Percentiles rank a stretch among this genome's conserved stretches.
These are phyloP conservation scores for Acacia acuminata DNA, from an alignment of 306 rosid species.

Conservation along the genomic window DNA sequence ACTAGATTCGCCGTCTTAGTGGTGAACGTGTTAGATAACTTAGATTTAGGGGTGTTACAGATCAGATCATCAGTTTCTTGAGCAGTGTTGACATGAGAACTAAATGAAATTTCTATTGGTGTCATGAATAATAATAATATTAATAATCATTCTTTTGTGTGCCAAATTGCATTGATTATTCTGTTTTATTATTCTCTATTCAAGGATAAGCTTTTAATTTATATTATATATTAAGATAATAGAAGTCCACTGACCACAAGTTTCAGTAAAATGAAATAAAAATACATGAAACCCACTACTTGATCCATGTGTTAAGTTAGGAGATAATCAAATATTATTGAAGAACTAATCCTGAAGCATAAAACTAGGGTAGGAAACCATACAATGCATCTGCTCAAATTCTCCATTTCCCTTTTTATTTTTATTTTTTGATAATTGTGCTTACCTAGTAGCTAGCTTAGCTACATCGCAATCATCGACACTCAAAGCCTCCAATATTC, in stretches of 20 bases:
- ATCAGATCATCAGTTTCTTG: background rate
- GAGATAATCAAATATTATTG: background rate
- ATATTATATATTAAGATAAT: background rate
- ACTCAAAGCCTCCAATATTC: background rate
- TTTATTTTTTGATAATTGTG: slow-evolving; percentile 7
- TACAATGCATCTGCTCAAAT: slow-evolving; percentile 24
- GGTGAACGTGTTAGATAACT: background rate
- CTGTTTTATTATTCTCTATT: background rate
- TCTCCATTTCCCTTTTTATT: background rate
- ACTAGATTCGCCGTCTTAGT: background rate
- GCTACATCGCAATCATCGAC: background rate
- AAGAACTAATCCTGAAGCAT: background rate
- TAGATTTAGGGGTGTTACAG: background rate
- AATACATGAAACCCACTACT: background rate
- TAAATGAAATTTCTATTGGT: background rate
- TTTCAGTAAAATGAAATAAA: slow-evolving; percentile 1
- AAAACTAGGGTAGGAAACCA: slow-evolving; percentile 1
- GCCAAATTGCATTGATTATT: slow-evolving; percentile 10
- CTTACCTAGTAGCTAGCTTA: background rate
- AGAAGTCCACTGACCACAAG: background rate
- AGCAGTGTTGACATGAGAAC: background rate
- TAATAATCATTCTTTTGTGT: background rate
- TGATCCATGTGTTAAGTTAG: background rate
- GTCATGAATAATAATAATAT: background rate
- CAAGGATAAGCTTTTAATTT: background rate